Percentiles rank a stretch among this genome's conserved stretches.
These are phyloP conservation scores for Aspergillus brunneoviolaceus DNA, from an alignment of 2,329 filamentous ascomycete genomes.

Conservation along the genomic window DNA sequence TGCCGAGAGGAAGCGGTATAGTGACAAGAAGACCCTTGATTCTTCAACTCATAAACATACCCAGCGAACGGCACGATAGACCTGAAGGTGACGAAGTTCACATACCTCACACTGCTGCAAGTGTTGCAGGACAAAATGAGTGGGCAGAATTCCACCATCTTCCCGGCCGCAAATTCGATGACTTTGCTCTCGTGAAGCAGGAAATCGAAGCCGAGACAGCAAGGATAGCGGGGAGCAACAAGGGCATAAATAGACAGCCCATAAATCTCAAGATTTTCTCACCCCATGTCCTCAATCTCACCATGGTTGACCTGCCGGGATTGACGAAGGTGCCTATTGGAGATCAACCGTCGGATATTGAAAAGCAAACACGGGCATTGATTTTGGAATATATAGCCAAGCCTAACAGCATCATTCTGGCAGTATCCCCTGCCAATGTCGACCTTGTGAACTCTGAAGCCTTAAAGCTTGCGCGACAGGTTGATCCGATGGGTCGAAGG, in stretches of 20 bases:
- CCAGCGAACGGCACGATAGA: conserved; percentile 68
- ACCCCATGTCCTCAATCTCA: conserved; percentile 92
- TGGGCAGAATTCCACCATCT: conserved; percentile 98
- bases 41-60: conserved; percentile 96
- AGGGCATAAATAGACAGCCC: conserved; percentile 94
- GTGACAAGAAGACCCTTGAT: conserved; percentile 93
- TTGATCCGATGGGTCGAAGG: conserved; percentile 87
- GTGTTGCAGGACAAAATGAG: conserved; percentile 64
- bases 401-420: conserved; percentile 95
- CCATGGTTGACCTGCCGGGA: conserved; percentile 90
- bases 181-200: conserved; percentile 89
- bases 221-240: conserved; percentile 92
- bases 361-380: conserved; percentile 95
- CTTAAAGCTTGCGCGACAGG: conserved; percentile 92
- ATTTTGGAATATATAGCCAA: conserved; percentile 99
- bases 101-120: conserved; percentile 74
- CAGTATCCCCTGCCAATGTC: conserved; percentile 95
- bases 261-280: conserved; percentile 99
- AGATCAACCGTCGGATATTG: conserved; percentile 95
- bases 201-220: conserved; percentile 98
- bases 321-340: conserved; percentile 98
- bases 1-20: conserved; percentile 94
- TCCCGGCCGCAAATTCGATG: conserved; percentile 81
- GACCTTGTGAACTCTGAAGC: conserved; percentile 98
- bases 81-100: conserved; percentile 63